Percentiles rank a stretch among this genome's conserved stretches.
These are phyloP conservation scores for Agaricales sp. DNA, from an alignment of 1,284 basidiomycete genomes.

Conservation along the genomic window DNA sequence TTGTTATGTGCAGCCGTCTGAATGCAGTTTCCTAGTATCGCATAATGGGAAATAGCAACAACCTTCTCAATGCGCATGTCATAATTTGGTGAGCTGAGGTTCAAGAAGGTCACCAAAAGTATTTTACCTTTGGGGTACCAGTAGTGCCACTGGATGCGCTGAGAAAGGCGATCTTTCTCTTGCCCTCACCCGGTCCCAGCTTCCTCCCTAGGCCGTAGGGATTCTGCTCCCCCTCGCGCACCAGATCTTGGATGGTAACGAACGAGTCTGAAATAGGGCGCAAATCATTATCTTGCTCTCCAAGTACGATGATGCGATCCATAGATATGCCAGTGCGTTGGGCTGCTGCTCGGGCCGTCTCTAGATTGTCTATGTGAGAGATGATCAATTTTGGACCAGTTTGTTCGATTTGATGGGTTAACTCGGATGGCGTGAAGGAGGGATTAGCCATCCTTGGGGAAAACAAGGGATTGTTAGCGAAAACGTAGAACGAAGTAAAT, in stretches of 20 bases:
- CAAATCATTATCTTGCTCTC: too few species aligned
- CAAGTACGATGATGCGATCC: too few species aligned
- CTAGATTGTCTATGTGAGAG: conserved; percentile 43
- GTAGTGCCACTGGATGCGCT: conserved; percentile 44
- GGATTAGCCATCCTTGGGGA: conserved; percentile 69
- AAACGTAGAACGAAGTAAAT: too few species aligned
- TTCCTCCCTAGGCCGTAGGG: too few species aligned
- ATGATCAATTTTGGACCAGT: conserved; percentile 50
- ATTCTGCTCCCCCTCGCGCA: neutral
- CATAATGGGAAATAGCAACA: conserved; percentile 40
- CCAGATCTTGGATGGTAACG: neutral
- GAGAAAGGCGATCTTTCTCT: conserved; percentile 38
- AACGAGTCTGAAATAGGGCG: too few species aligned
- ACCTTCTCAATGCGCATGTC: too few species aligned
- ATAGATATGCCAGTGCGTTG: too few species aligned
- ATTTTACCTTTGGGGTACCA: conserved; percentile 10
- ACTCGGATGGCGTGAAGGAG: conserved; percentile 54
- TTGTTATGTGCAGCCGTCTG: conserved; percentile 29
- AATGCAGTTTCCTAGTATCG: conserved; percentile 35
- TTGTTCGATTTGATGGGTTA: conserved; percentile 47
- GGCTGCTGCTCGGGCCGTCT: conserved; percentile 44
- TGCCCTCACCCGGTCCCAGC: conserved; percentile 18
- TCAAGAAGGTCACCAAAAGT: neutral
- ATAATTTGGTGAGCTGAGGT: too few species aligned
- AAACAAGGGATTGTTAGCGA: too few species aligned